These are phyloP conservation scores for Aureobasidium lini DNA, from an alignment of 2,329 filamentous ascomycete genomes.

Conservation along the genomic window DNA sequence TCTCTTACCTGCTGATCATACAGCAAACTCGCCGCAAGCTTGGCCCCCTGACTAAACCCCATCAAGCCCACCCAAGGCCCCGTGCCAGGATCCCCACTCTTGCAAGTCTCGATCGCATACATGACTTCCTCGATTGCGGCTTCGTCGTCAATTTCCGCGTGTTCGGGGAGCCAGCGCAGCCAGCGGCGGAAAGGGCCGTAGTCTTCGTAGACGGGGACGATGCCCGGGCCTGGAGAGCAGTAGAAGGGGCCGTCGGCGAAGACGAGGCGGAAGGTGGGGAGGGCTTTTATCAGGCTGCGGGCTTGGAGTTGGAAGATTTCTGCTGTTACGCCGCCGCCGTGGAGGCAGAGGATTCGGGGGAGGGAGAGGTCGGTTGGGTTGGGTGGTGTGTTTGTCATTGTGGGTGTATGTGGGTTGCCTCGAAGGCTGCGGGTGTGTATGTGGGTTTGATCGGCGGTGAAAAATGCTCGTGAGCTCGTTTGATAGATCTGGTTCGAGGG, in stretches of 20 bases:
- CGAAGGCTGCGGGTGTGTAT: not conserved
- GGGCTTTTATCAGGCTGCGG: slow-evolving; percentile 45
- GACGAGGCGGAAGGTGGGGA: slow-evolving; percentile 60
- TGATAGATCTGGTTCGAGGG: not conserved
- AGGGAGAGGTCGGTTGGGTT: slow-evolving; percentile 18
- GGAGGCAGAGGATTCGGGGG: slow-evolving; percentile 71
- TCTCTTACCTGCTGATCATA: slow-evolving; percentile 53
- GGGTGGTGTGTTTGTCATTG: not conserved
- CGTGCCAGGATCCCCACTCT: slow-evolving; percentile 36
- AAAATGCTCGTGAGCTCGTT: not conserved
- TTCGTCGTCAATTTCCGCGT: slow-evolving; percentile 47
- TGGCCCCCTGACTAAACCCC: slow-evolving; percentile 46
- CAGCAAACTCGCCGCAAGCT: slow-evolving; percentile 39
- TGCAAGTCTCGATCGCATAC: slow-evolving; percentile 38
- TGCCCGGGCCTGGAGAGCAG: slow-evolving; percentile 53
- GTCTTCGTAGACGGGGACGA: slow-evolving; percentile 57
- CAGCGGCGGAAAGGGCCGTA: slow-evolving; percentile 58
- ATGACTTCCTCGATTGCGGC: slow-evolving; percentile 39
- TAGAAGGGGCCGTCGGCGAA: slow-evolving; percentile 64
- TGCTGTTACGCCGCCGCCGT: slow-evolving; percentile 70
- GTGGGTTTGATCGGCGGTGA: not conserved
- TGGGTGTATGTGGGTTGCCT: not conserved
- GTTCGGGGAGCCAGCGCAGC: slow-evolving; percentile 56
- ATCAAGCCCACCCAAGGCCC: slow-evolving; percentile 45
- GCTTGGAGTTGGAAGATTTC: slow-evolving; percentile 61